Base-by-base conservation (phyloP, 2,329 filamentous ascomycete genomes). In the Calonectria crousiana region DNA sequence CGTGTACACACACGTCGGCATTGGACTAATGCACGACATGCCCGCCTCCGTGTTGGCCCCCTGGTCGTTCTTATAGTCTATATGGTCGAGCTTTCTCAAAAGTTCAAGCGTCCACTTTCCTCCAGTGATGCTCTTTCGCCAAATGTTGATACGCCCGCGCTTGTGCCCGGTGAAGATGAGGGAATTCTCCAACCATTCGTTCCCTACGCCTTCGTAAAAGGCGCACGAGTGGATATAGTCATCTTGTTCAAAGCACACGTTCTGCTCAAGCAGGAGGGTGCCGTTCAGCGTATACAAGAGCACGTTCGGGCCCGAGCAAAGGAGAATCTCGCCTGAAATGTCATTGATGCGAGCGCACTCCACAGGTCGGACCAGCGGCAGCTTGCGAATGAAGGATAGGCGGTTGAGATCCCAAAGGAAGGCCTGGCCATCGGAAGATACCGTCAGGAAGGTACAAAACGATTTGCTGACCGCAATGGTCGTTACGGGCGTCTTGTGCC, bases 351-450 rank as follows among this genome's bases (percentile, higher is more conserved):
- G 90, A 0, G 95, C 95, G 78, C 94, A 96, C 84, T 97, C 91
- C 2, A 91, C 87, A 0, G 88, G 85, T 6, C 90, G 88, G 4
- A 88, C 88, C 20, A 88, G 84, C 0, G 92, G 92, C 28, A 96
- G 87, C 83, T 92, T 93, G 56, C 95, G 92, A 8, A 98, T 93
- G 80, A 98, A 98, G 67, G 95, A 94, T 16, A 95, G 91, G 20
- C 95, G 92, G 83, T 98, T 99, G 5, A 99, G 89, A 83, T 98
- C 97, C 97, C 97, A 99, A 4, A 98, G 88, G 80, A 98, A 92
- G 14, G 96, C 92, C 49, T 95, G 92, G 0, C 96, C 96, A 81
- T 98, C 95, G 0, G 90, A 90, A 0, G 94, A 96, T 1, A 94
- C 93, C 1, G 95, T 97, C 4, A 98, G 89, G 67, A 99, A 91